Evolutionary conservation across 805 yeast species (phyloP).

Genomic region (Ogataea corticis): DNA sequence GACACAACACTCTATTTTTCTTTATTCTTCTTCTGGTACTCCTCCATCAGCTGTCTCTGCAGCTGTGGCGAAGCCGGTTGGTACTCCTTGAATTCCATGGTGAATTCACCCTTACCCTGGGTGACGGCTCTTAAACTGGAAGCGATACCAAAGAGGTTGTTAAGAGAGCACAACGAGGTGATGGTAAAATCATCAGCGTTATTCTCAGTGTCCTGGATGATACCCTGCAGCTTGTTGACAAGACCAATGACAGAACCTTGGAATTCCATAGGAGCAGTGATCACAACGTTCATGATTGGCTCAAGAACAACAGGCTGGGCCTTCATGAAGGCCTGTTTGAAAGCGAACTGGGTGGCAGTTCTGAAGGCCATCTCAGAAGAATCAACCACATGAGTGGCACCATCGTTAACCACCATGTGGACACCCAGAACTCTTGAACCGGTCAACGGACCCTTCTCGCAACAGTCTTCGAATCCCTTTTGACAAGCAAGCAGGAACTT

Average conservation of each 20-base stretch:
- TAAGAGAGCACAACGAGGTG: conserved; percentile 93
- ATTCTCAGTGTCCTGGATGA: conserved; percentile 91
- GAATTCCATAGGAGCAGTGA: conserved; percentile 94
- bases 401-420: conserved; percentile 92
- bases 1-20: conserved; percentile 17
- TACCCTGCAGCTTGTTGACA: conserved; percentile 87
- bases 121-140: conserved; percentile 93
- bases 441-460: conserved; percentile 93
- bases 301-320: conserved; percentile 89
- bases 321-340: conserved; percentile 82
- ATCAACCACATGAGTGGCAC: conserved; percentile 96
- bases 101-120: conserved; percentile 98
- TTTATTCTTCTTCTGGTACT: conserved; percentile 61
- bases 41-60: conserved; percentile 87
- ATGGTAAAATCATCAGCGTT: conserved; percentile 93
- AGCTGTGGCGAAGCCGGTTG: conserved; percentile 88
- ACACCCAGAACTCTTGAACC: conserved; percentile 95
- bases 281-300: conserved; percentile 93
- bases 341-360: conserved; percentile 89
- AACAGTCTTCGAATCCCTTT: conserved; percentile 92
- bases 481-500: conserved; percentile 92
- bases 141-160: conserved; percentile 95
- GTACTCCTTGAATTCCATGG: conserved; percentile 91
- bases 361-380: conserved; percentile 94
- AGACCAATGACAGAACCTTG: conserved; percentile 92